Evolutionary conservation across 441 rosid genomes (phyloP), one percentile per base, ranked within the genome.

Genomic region (Pelargonium cotyledonis): DNA sequence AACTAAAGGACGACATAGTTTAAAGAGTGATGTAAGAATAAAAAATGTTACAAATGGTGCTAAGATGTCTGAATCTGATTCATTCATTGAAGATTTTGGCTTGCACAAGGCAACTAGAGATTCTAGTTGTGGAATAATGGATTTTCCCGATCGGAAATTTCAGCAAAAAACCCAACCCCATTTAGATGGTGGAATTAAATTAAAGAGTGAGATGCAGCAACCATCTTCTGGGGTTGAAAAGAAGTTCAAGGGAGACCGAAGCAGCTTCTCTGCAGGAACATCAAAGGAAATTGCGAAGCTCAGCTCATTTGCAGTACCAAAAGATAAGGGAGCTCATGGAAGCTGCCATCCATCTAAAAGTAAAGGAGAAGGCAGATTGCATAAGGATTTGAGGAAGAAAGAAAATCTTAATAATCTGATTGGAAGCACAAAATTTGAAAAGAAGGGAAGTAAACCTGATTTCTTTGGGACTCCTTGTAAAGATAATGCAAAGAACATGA

Each of bases 281-380:
- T 23, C 64, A 61, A 61, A 61, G 2, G 64, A 61, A 61, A 26
- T 14, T 11, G 64, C 2, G 64, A 61, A 61, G 64, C 38, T 23
- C 64, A 26, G 31, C n/a, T 26, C 40, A 26, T 23, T 61, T 61
- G 64, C 64, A 61, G 64, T 21, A 23, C 64, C 64, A 61, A 61
- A 61, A 61, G 64, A 18, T 23, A 61, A 61, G 64, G 23, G 40
- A 23, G n/a, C 64, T 26, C 11, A n/a, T 21, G 64, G 64, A 61
- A 61, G 64, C 64, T 41, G 11, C 46, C 29, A 61, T 61, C 64
- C 64, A 61, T 61, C 38, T 61, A 61, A 23, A 61, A 26, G 64
- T 61, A 61, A 61, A 21, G 64, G 64, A 61, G 64, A 23, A 10
- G 31, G 64, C 31, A 61, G 64, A 61, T 61, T 61, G 7, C 64